Evolutionary conservation across 805 yeast species (phyloP), one percentile per base, ranked within the genome.

Genomic region (Kuraishia ogatae): DNA sequence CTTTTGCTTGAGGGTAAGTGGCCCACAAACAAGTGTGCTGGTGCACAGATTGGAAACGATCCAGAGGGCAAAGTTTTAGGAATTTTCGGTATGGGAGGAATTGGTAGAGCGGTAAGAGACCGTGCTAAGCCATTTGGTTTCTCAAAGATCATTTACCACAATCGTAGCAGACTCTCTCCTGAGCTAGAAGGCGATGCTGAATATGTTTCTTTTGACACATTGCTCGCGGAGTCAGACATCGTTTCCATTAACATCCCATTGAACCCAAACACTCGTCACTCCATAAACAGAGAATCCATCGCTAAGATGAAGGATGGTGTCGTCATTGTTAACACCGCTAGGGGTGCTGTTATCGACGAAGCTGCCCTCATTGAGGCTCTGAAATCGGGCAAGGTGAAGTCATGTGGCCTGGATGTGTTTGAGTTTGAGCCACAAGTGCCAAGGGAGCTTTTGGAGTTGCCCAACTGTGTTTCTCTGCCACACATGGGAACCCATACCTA

Each of bases 21-120:
- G 93, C 77, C 78, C 17, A 60, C 67, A 2, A 19, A 43, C 17
- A 75, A 76, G 58, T 67, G 72, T 60, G 82, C 73, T 2, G 87
- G 85, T 2, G 79, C 84, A 0, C 78, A 83, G 7, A 69, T 82
- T 51, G 96, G 96, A 7, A 79, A 79, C 63, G 92, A 85, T 63
- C 96, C 96, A 19, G 82, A 76, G 58, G 89, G 89, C 8, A 85
- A 85, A 64, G 76, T 76, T 20, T 84, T 90, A 22, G 97, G 97
- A 52, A 83, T 90, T 54, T 73, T 87, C 53, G 97, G 97, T 17
- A 78, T 90, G 81, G 97, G 97, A 39, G 96, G 96, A 39, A 89
- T 90, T 70, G 97, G 97, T 51, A 81, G 91, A 56, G 87, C 89
- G 29, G 83, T 90, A 53, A 77, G 89, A 54, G 81, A 83, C 60